Evolutionary conservation across 2,329 filamentous ascomycete genomes (phyloP).

Genomic region (Ceratocystis variospora): DNA sequence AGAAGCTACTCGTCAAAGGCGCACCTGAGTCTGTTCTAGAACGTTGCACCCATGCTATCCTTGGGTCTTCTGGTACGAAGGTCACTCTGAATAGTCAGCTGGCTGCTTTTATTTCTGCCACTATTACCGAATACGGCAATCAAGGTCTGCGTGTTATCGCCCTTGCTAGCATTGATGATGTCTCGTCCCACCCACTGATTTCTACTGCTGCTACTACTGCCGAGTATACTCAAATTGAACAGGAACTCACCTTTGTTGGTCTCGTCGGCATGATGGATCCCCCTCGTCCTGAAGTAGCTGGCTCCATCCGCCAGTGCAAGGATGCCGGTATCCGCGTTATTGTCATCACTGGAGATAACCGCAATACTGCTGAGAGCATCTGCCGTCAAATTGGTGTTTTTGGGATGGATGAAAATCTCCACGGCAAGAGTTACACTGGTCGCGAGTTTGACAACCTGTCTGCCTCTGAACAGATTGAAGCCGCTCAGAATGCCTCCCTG

Average conservation of each 20-base stretch:
- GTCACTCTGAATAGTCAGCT: slow-evolving; percentile 59
- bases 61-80: slow-evolving; percentile 66
- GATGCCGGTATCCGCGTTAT: slow-evolving; percentile 91
- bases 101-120: slow-evolving; percentile 54
- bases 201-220: slow-evolving; percentile 64
- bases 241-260: slow-evolving; percentile 86
- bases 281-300: slow-evolving; percentile 78
- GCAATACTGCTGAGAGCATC: slow-evolving; percentile 93
- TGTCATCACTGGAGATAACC: slow-evolving; percentile 96
- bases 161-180: slow-evolving; percentile 68
- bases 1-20: slow-evolving; percentile 88
- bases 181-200: slow-evolving; percentile 55
- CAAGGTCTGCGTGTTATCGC: slow-evolving; percentile 89
- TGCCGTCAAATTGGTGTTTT: slow-evolving; percentile 96
- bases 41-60: slow-evolving; percentile 68
- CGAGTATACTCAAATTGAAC: slow-evolving; percentile 78
- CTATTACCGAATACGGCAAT: slow-evolving; percentile 83
- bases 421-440: slow-evolving; percentile 87
- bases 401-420: slow-evolving; percentile 62
- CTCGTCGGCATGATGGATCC: slow-evolving; percentile 95
- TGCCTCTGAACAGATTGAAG: slow-evolving; percentile 65
- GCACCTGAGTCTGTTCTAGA: slow-evolving; percentile 91
- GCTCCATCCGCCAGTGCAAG: slow-evolving; percentile 76
- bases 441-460: slow-evolving; percentile 83
- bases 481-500: slow-evolving; percentile 71